phyloP scores from a whole-genome alignment of 2,329 filamentous ascomycete species.

The Catunica adiposa region DNA sequence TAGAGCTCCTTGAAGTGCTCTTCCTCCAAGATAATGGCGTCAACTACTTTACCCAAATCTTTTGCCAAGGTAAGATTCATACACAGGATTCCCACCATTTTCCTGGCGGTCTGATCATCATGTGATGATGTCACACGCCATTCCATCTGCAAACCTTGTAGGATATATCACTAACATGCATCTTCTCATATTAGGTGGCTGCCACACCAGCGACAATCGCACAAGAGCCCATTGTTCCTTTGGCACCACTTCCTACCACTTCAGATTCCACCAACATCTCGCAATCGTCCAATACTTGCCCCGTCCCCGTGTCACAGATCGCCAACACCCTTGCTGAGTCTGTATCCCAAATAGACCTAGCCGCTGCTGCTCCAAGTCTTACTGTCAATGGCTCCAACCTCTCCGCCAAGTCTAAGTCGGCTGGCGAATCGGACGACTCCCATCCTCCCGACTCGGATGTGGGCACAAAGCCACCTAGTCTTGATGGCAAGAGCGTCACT shows the following conservation, averaged over 20 bases:
- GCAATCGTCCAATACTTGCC: slow-evolving; percentile 8
- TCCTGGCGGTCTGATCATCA: neutral
- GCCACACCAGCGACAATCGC: slow-evolving; percentile 18
- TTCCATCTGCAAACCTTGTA: neutral
- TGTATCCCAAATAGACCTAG: slow-evolving; percentile 6
- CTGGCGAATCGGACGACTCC: slow-evolving; percentile 38
- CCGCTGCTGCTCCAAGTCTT: neutral
- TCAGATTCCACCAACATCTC: slow-evolving; percentile 16
- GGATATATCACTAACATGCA: neutral
- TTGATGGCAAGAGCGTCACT: slow-evolving; percentile 86
- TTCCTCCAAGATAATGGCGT: slow-evolving; percentile 25
- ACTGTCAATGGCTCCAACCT: slow-evolving; percentile 11
- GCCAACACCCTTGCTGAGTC: neutral
- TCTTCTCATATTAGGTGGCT: slow-evolving; percentile 29
- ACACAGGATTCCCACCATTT: neutral
- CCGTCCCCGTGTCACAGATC: slow-evolving; percentile 7
- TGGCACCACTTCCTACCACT: neutral
- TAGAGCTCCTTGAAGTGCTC: too few species aligned
- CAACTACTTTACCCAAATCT: slow-evolving; percentile 39
- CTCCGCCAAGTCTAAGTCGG: slow-evolving; percentile 15
- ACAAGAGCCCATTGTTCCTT: slow-evolving; percentile 12
- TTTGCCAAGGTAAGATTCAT: slow-evolving; percentile 53
- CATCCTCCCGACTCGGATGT: slow-evolving; percentile 46
- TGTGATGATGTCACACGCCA: neutral
- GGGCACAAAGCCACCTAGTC: slow-evolving; percentile 67